Evolutionary conservation across 139 green algal species (phyloP), one percentile per base, ranked within the genome.

Genomic region (Coelastrella sp.): DNA sequence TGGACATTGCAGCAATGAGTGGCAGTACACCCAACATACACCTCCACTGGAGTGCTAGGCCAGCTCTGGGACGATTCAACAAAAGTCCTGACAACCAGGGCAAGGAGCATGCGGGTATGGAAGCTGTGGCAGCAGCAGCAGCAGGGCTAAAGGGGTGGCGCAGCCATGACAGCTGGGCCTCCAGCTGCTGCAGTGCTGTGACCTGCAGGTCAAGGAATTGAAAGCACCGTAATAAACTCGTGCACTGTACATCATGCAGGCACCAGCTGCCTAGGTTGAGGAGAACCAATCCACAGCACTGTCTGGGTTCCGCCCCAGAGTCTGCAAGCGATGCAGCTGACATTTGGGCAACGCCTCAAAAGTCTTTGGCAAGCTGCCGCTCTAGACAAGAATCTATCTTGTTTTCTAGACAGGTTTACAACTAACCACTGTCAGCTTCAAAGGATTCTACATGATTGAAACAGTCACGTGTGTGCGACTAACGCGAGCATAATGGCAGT

Each of bases 71-170:
- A 17, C 6, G 5, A 11, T 24, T 63, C 35, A 83, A 49, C 8
- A 61, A n/a, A 6, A 83, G 74, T 15, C 58, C 25, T 12, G 81
- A 74, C 20, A 86, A n/a, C 82, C 82, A 87, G 63, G 82, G 12
- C 10, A 87, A 63, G 15, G 25, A 78, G 24, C n/a, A 24, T 27
- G 63, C 25, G 25, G 82, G 61, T 6, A 78, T 35, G 15, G 61
- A 15, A 8, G 82, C 61, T 9, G 35, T 24, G 27, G 82, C 82
- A 63, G 82, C 82, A 27, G 82, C 27, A 6, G 82, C 82, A 78
- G 82, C 82, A 49, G 82, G 82, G 4, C 59, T 87, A 63, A 78
- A 87, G 63, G 82, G 82, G 63, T 87, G 82, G 49, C 82, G 82
- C 61, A 87, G 25, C 60, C 66, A 87, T 8, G 82, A 87, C 60